Evolutionary conservation across 129 eudicot genomes (phyloP), one percentile per base, ranked within the genome.

Genomic region (Erigeron canadensis): DNA sequence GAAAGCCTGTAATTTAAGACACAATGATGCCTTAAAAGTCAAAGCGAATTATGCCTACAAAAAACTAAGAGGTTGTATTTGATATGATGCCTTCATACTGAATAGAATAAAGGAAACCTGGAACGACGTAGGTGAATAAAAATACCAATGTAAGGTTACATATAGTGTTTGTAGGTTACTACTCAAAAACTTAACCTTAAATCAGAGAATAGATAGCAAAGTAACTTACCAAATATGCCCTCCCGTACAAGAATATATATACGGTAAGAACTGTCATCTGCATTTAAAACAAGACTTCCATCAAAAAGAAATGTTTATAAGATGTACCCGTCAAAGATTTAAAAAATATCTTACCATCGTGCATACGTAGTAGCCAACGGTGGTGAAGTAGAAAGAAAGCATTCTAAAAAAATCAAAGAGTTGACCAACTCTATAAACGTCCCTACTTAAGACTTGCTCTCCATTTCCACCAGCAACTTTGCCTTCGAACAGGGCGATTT

Each of bases 381-480:
- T 94, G 6, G 99, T 94, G 75, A 80, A 90, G 83, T 82, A 94
- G 80, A 94, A 94, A 18, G 99, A 87, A 58, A 94, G 86, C 99
- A 94, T 94, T 70, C 99, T 94, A 70, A 90, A 89, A 75, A 94
- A 94, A 81, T 94, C 98, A 57, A 94, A 87, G 17, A 94, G 98
- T 68, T 94, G 98, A 45, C 98, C 98, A 70, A 94, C 34, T 79
- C 98, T 79, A 70, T 94, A 94, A 16, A 94, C 87, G 71, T 94
- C 98, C 80, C 98, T 81, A 80, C 98, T 94, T 63, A 94, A 71
- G 48, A 94, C 98, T 82, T 94, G 98, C 74, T 94, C 98, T 63
- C 98, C 98, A 41, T 94, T 94, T 54, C 98, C 98, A 53, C 98
- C 98, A 69, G 98, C 96, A 46, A 94, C 98, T 73, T 94, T 94